A percentile compares a stretch with the other conserved stretches of the same genome.
These are phyloP conservation scores for Rosa chinensis DNA, from an alignment of 306 rosid genomes.

Conservation along the genomic window DNA sequence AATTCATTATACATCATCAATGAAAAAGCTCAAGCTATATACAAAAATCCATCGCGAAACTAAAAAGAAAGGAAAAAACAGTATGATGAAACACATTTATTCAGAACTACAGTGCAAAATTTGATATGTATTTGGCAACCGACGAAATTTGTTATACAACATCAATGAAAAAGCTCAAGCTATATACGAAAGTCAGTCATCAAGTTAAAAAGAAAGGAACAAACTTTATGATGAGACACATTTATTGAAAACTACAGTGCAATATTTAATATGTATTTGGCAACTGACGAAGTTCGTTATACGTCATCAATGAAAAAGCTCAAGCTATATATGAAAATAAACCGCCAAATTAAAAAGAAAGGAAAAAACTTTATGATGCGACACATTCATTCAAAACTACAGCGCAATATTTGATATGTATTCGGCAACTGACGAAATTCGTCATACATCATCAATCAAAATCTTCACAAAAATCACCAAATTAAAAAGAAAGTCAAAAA, in stretches of 20 bases:
- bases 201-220: background rate
- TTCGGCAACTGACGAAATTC: background rate
- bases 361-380: background rate
- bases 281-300: background rate
- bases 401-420: background rate
- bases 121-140: background rate
- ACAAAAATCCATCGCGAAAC: background rate
- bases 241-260: background rate
- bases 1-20: background rate
- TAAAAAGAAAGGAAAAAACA: background rate
- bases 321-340: constrained; percentile 43
- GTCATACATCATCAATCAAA: background rate
- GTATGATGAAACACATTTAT: too few relatives aligned
- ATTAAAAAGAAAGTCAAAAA: too few relatives aligned
- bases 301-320: background rate
- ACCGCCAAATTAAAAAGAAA: background rate
- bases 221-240: too few relatives aligned
- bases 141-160: background rate
- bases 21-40: constrained; percentile 38
- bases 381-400: background rate
- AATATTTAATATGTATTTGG: background rate
- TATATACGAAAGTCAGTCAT: background rate
- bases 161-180: background rate
- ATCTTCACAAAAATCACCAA: background rate
- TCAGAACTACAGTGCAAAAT: background rate